Evolutionary conservation across 257 asterid species (phyloP).

Genomic region (Rubia yunnanensis): DNA sequence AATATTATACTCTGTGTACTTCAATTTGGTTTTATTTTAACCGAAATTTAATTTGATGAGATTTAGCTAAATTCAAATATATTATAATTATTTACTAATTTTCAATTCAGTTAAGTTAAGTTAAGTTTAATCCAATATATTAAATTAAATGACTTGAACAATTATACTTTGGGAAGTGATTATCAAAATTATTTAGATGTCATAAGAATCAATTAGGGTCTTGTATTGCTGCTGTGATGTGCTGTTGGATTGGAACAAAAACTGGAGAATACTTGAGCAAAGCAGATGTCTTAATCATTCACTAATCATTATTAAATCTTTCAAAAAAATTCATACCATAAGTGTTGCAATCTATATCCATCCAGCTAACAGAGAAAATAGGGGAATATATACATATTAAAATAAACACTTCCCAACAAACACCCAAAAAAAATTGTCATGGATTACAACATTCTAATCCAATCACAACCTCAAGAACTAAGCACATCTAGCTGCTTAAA

Average conservation of each 20-base stretch:
- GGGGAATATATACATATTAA: neutral
- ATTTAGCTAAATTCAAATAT: too few relatives aligned
- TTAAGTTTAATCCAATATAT: too few relatives aligned
- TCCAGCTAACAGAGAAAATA: neutral
- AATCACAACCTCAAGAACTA: neutral
- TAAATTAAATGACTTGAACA: neutral
- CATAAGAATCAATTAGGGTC: neutral
- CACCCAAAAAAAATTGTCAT: too few relatives aligned
- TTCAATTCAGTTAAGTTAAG: too few relatives aligned
- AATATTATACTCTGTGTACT: too few relatives aligned
- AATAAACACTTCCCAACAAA: neutral
- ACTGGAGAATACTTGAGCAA: neutral
- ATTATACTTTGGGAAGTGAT: neutral
- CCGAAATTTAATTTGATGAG: too few relatives aligned
- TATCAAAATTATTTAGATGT: too few relatives aligned
- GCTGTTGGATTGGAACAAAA: neutral
- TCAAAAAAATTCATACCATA: neutral
- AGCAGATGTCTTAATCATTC: constrained; percentile 12
- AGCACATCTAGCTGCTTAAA: neutral
- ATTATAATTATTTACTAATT: too few relatives aligned
- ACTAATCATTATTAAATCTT: constrained; percentile 6
- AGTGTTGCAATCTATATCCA: neutral
- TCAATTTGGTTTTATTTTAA: too few relatives aligned
- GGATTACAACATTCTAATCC: neutral
- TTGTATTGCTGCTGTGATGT: neutral